Percentiles rank a stretch among this genome's conserved stretches.
Conservation (phyloP, 179 eudicot genomes). For the Carnegiea gigantea region DNA sequence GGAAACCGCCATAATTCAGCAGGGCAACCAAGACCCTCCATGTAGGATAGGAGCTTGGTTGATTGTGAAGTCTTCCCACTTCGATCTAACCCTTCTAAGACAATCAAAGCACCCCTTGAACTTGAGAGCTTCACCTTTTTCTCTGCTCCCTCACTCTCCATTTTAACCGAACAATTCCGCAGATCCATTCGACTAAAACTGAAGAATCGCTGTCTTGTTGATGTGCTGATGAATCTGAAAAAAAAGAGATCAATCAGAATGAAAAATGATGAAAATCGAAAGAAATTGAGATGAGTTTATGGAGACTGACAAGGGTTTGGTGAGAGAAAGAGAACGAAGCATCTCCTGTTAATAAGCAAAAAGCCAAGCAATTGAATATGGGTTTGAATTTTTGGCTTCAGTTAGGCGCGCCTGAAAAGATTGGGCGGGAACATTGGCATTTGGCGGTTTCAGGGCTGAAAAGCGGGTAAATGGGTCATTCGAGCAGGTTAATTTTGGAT, state of each 20-base stretch:
- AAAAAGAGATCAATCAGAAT: background rate
- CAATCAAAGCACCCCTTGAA: conserved; percentile 85
- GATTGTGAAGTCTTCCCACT: conserved; percentile 93
- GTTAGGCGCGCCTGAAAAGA: too few relatives aligned
- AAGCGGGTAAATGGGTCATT: too few relatives aligned
- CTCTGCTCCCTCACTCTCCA: conserved; percentile 38
- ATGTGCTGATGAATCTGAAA: conserved; percentile 14
- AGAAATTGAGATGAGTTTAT: background rate
- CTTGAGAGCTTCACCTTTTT: conserved; percentile 24
- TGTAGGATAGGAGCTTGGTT: conserved; percentile 44
- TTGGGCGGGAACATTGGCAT: too few relatives aligned
- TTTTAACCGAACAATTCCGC: conserved; percentile 45
- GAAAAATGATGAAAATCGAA: background rate
- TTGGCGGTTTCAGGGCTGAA: too few relatives aligned
- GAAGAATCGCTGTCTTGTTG: background rate
- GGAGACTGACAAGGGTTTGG: conserved; percentile 21
- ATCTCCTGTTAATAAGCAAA: background rate
- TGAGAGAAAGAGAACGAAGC: conserved; percentile 20
- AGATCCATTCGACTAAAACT: background rate
- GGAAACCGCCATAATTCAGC: conserved; percentile 92
- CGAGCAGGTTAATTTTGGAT: too few relatives aligned
- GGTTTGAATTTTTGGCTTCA: background rate
- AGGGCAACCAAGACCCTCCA: conserved; percentile 57
- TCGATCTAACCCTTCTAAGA: conserved; percentile 91
- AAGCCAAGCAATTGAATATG: background rate